Evolutionary conservation across 371 early-diverging fungal species (phyloP), one percentile per base, ranked within the genome.

Genomic region (Mortierella sp.): DNA sequence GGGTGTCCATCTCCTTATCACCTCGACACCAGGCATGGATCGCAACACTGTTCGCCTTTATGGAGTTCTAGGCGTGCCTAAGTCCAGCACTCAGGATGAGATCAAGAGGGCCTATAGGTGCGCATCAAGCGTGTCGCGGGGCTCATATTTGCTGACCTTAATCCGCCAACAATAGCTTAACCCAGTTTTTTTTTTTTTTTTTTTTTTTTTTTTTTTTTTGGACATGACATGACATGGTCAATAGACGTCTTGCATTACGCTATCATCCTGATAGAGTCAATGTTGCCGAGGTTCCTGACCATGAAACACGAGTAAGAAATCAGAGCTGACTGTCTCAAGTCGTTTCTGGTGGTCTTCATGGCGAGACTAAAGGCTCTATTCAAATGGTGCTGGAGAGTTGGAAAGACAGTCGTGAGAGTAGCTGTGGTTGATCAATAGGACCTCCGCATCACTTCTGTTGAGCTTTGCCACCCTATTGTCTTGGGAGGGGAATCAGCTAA

Each of bases 261-360:
- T 91, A 90, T 70, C 96, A 96, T 75, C 96, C 96, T 2, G 94
- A 95, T 75, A 90, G 90, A 61, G 87, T 75, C 28, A 75, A 75
- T 16, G 46, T 58, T 5, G 67, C 67, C 4, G 75, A 75, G 19
- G 75, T 75, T 5, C 75, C 75, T 7, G 75, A 75, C 56, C 75
- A 75, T 56, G 70, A 66, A 7, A 75, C 62, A 1, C 70, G 60
- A 47, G 75, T 75, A 73, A 53, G 62, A 37, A 81, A 46, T n/a
- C 19, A 25, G 37, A 7, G 26, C 50, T 59, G 37, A 37, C 37
- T 37, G 9, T 37, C 3, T n/a, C n/a, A n/a, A n/a, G n/a, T n/a
- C n/a, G 9, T 9, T 37, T 37, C 9, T 37, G 37, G 5, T 37
- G 37, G 37, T 9, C 37, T 5, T 37, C 37, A 9, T 37, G 5